These are phyloP conservation scores for Lathyrus oleraceus DNA, from an alignment of 306 rosid genomes.

Conservation along the genomic window DNA sequence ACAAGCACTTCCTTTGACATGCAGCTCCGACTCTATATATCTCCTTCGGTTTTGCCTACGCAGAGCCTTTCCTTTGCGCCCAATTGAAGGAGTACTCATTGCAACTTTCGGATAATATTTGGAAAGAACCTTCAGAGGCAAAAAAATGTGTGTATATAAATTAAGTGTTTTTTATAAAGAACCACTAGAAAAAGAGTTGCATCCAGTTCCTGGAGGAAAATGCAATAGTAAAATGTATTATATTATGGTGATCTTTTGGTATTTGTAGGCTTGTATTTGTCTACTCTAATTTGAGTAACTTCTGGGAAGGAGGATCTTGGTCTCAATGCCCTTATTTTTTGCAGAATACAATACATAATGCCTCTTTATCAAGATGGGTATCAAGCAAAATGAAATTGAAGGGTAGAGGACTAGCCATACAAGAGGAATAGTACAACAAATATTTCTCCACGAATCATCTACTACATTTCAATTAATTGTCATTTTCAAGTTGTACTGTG, in stretches of 20 bases:
- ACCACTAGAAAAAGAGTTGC: background rate
- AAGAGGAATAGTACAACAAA: background rate
- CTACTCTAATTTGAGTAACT: constrained; percentile 10
- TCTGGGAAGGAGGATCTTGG: background rate
- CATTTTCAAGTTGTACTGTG: background rate
- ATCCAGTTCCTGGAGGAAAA: background rate
- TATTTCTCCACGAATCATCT: background rate
- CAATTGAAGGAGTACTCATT: constrained; percentile 66
- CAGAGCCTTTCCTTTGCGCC: constrained; percentile 96
- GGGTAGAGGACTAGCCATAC: background rate
- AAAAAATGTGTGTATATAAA: background rate
- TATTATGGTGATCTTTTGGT: constrained; percentile 14
- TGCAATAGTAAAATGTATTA: constrained; percentile 16
- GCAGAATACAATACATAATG: background rate
- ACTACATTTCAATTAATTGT: background rate
- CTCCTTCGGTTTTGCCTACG: constrained; percentile 64
- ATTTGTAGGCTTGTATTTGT: constrained; percentile 1
- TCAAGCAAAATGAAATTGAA: background rate
- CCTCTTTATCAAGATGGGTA: background rate
- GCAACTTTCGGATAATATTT: constrained; percentile 67
- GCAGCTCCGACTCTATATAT: constrained; percentile 37
- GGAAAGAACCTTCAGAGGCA: constrained; percentile 64
- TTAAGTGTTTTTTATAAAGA: constrained; percentile 19
- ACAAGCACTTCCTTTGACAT: constrained; percentile 41
- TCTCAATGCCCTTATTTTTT: background rate